Evolutionary conservation across 352 stramenopile species (phyloP), one percentile per base, ranked within the genome.

Genomic region (Phytopythium vexans): DNA sequence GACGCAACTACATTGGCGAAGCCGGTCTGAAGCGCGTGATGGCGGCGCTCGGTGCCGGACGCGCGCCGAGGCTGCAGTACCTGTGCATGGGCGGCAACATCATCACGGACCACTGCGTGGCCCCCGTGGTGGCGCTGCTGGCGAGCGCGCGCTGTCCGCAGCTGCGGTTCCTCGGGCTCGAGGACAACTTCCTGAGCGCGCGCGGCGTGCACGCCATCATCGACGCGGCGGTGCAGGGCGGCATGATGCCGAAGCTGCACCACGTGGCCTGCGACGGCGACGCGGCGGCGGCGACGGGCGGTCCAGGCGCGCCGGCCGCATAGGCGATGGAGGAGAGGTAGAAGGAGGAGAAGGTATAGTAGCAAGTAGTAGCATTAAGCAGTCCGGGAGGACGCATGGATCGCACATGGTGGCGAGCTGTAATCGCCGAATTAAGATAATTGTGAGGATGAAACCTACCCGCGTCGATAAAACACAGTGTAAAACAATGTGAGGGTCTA

Each of bases 41-140:
- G 78, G 66, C 68, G 8, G 70, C 82, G 34, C 58, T 92, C 3
- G 62, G 66, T 10, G 66, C 50, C 6, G 78, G 82, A 0, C 66
- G 68, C 16, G 84, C 68, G 51, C 62, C 66, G 32, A 65, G 83
- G 45, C 82, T 92, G 54, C 86, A 88, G 77, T 88, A 86, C 64
- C 67, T 92, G 58, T 92, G 82, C 68, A 86, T 92, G 74, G 82
- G 82, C 31, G 82, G 82, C 61, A 92, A 92, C 60, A 92, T 89
- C 54, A 89, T 92, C 63, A 89, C 82, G 34, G 82, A 92, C 68
- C 88, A 86, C 65, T 78, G 77, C 51, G 81, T 92, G n/a, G 60
- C 73, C 3, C 78, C 78, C 1, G 78, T 92, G 2, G 72, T 88
- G 51, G 63, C 81, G 43, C 49, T 92, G 15, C 56, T 92, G 8